Percentiles rank a stretch among this genome's conserved stretches.
Conservation (phyloP, 2,329 filamentous ascomycete species). For the Cylindrodendrum hubeiense region DNA sequence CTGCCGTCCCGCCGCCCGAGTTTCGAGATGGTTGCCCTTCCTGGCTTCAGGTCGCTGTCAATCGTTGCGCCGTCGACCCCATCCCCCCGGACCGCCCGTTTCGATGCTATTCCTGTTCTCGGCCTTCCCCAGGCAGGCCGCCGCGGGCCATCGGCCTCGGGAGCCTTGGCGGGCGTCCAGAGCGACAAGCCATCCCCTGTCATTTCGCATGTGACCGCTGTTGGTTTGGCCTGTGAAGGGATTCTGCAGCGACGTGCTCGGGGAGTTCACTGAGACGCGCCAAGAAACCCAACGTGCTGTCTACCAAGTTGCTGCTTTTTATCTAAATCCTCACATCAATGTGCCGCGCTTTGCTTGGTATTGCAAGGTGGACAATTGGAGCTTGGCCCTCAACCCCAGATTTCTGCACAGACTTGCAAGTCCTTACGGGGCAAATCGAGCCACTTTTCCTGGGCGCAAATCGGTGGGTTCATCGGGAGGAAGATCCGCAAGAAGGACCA, state of each 20-base stretch:
- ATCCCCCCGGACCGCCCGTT: not conserved
- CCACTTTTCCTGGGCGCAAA: constrained; percentile 17
- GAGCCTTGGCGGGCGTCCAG: constrained; percentile 14
- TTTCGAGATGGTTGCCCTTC: constrained; percentile 23
- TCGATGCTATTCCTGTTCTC: constrained; percentile 15
- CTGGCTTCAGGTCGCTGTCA: not conserved
- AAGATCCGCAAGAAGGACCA: not conserved
- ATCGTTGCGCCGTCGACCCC: not conserved
- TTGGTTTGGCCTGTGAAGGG: not conserved
- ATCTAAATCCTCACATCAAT: not conserved
- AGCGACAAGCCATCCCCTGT: not conserved
- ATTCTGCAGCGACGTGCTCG: not conserved
- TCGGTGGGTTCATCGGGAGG: constrained; percentile 5
- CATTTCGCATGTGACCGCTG: constrained; percentile 19
- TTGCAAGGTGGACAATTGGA: not conserved
- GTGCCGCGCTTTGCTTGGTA: not conserved
- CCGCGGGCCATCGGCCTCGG: constrained; percentile 22
- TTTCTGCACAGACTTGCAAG: constrained; percentile 8
- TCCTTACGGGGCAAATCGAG: constrained; percentile 22
- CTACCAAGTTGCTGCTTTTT: not conserved
- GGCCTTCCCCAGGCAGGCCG: no score
- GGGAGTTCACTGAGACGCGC: no score
- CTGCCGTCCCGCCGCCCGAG: constrained; percentile 10
- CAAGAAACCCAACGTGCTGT: not conserved
- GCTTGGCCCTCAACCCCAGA: constrained; percentile 3